These are phyloP conservation scores for Urochloa ruziziensis DNA, from an alignment of 176 grass and related monocot genomes.

Conservation along the genomic window DNA sequence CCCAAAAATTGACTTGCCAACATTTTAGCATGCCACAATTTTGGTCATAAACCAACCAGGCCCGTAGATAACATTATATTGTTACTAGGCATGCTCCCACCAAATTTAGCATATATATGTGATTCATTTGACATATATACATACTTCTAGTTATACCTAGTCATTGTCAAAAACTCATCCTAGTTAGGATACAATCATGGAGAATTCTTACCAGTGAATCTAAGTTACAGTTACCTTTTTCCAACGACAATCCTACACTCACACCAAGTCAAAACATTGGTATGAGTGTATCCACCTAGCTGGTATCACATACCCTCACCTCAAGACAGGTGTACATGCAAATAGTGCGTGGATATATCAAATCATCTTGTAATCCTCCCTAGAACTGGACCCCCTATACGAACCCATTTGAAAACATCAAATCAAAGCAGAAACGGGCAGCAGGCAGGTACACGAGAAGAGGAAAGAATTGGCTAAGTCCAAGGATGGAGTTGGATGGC, in stretches of 20 bases:
- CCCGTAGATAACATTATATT: not conserved
- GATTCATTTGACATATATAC: not conserved
- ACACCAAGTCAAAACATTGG: constrained; percentile 49
- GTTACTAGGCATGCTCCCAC: not conserved
- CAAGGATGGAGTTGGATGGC: constrained; percentile 47
- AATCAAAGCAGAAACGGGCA: constrained; percentile 28
- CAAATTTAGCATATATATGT: not conserved
- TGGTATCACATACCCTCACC: constrained; percentile 11
- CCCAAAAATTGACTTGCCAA: too few relatives aligned
- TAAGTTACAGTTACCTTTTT: not conserved
- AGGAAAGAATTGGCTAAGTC: constrained; percentile 50
- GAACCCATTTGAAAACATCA: constrained; percentile 35
- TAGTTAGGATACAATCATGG: not conserved
- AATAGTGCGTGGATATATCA: constrained; percentile 32
- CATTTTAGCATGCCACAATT: too few relatives aligned
- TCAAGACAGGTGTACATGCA: constrained; percentile 38
- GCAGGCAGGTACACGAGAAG: constrained; percentile 12
- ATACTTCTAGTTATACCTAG: not conserved
- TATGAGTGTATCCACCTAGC: constrained; percentile 30
- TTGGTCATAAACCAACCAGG: too few relatives aligned
- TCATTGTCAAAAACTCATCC: too few relatives aligned
- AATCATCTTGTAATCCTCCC: constrained; percentile 41
- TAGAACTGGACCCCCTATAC: constrained; percentile 50
- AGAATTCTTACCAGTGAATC: not conserved
- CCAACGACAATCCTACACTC: constrained; percentile 10